Evolutionary conservation across 305 asterid genomes (phyloP).

Genomic region (Euphrasia arctica): DNA sequence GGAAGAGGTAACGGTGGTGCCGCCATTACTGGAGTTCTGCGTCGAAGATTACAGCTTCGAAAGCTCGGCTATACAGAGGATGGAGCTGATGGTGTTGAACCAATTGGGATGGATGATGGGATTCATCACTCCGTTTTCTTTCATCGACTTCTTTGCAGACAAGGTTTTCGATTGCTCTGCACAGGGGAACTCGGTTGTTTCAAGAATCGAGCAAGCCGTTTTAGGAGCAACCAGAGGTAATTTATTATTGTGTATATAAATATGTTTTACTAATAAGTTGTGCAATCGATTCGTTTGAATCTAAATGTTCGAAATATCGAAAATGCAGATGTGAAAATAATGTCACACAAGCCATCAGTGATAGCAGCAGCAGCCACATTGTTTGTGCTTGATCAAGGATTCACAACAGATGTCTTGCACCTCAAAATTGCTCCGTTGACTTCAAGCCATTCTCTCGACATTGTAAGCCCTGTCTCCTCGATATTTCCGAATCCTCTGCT

Average conservation of each 20-base stretch:
- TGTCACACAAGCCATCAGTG: slow-evolving; percentile 49
- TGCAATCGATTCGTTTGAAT: not conserved
- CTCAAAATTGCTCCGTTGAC: slow-evolving; percentile 33
- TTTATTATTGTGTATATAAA: not conserved
- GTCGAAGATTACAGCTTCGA: slow-evolving; percentile 38
- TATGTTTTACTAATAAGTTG: not conserved
- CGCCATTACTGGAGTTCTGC: slow-evolving; percentile 43
- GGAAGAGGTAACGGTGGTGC: slow-evolving; percentile 45
- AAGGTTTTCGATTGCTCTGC: slow-evolving; percentile 23
- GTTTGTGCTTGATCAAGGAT: slow-evolving; percentile 42
- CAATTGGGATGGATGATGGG: slow-evolving; percentile 62
- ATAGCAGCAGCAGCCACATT: slow-evolving; percentile 76
- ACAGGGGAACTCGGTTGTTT: not conserved
- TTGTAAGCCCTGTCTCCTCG: slow-evolving; percentile 35
- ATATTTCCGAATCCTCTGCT: too few relatives aligned
- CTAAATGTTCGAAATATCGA: not conserved
- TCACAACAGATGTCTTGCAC: slow-evolving; percentile 40
- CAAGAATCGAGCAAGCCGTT: slow-evolving; percentile 33
- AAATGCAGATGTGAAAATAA: slow-evolving; percentile 48
- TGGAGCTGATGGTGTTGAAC: slow-evolving; percentile 57
- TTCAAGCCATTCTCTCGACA: slow-evolving; percentile 29
- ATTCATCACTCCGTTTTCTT: slow-evolving; percentile 50
- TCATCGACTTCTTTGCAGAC: slow-evolving; percentile 39
- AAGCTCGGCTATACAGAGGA: slow-evolving; percentile 38
- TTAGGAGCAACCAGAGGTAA: slow-evolving; percentile 37